A percentile compares a stretch with the other conserved stretches of the same genome.
phyloP scores from a whole-genome alignment of 2,329 filamentous ascomycete genomes.

The Colletotrichum sp. region DNA sequence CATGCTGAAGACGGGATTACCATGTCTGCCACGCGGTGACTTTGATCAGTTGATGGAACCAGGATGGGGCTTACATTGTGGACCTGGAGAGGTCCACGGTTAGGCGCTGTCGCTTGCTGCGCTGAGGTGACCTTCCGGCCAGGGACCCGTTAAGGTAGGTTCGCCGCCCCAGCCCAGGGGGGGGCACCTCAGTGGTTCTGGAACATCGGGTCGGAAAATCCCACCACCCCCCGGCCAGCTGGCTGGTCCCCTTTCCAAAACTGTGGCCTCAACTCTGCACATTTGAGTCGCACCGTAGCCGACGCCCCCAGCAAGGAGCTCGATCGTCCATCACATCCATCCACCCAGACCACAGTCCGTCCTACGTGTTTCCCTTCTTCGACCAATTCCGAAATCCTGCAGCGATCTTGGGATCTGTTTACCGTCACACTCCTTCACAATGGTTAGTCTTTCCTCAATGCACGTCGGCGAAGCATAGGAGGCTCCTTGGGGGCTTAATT shows the following conservation, averaged over 20 bases:
- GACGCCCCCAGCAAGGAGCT: neutral
- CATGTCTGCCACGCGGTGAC: constrained; percentile 10
- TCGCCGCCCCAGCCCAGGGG: constrained; percentile 5
- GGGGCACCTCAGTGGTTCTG: neutral
- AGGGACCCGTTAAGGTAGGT: constrained; percentile 11
- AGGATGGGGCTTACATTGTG: neutral
- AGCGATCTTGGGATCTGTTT: constrained; percentile 28
- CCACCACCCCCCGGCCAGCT: constrained; percentile 26
- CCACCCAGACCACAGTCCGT: constrained; percentile 24
- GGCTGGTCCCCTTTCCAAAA: constrained; percentile 37
- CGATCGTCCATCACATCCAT: constrained; percentile 7
- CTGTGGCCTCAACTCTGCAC: constrained; percentile 48
- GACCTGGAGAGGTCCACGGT: neutral
- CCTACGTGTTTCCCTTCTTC: constrained; percentile 10
- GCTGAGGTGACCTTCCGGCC: neutral
- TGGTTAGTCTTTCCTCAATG: constrained; percentile 17
- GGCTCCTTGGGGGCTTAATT: neutral
- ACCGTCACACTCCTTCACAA: constrained; percentile 15
- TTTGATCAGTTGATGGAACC: neutral
- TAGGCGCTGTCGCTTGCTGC: neutral
- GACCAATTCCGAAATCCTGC: constrained; percentile 29
- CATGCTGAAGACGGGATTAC: neutral
- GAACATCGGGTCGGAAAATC: constrained; percentile 22
- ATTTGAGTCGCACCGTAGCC: constrained; percentile 23
- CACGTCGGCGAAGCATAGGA: neutral